phyloP scores from a whole-genome alignment of 768 basidiomycete genomes.

The Phaeolepiota aurea region DNA sequence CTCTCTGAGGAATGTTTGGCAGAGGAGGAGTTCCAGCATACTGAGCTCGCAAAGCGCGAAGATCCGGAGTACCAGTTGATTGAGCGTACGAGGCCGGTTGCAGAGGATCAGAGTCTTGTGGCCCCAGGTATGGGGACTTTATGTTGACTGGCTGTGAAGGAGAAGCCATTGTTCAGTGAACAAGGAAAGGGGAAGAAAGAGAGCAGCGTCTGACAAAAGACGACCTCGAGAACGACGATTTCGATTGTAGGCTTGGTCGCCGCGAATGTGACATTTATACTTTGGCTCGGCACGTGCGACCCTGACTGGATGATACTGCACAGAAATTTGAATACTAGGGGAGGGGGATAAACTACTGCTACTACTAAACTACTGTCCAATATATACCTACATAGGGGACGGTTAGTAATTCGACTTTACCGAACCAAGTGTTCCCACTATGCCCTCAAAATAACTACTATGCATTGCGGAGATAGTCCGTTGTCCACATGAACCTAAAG shows the following conservation, averaged over 20 bases:
- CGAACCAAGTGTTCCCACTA: too few species aligned
- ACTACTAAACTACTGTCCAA: not conserved
- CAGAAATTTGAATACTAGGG: too few species aligned
- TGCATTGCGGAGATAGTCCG: too few species aligned
- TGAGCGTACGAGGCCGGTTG: slow-evolving; percentile 17
- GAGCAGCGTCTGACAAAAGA: not conserved
- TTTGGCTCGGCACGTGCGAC: not conserved
- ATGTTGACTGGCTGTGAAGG: slow-evolving; percentile 55
- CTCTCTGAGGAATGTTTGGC: slow-evolving; percentile 46
- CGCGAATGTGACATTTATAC: not conserved
- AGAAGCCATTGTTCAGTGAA: slow-evolving; percentile 33
- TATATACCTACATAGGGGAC: too few species aligned
- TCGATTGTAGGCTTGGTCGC: not conserved
- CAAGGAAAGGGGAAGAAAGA: not conserved
- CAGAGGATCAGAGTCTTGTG: slow-evolving; percentile 8
- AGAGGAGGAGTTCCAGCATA: slow-evolving; percentile 51
- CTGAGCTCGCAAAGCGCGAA: slow-evolving; percentile 56
- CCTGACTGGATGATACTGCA: too few species aligned
- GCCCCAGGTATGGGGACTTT: slow-evolving; percentile 17
- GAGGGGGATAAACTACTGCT: too few species aligned
- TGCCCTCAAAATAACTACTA: too few species aligned
- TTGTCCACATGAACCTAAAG: too few species aligned
- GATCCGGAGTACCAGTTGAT: slow-evolving; percentile 55
- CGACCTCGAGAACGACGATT: not conserved
- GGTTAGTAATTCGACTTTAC: too few species aligned